These are phyloP conservation scores for Epichloe scottii DNA, from an alignment of 2,329 filamentous ascomycete species.

Conservation along the genomic window DNA sequence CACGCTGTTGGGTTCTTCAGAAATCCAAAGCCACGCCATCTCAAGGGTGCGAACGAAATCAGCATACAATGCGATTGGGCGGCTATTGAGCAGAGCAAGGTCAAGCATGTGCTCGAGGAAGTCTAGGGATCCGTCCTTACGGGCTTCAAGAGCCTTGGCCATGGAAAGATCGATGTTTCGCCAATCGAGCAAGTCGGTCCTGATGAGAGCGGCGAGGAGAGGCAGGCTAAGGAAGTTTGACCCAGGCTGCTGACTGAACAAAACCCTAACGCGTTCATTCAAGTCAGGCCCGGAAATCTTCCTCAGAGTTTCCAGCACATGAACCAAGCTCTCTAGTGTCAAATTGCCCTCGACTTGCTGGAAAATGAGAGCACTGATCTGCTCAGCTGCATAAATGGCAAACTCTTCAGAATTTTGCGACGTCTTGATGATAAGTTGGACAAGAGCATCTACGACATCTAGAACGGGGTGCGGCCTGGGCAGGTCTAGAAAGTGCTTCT, in stretches of 20 bases:
- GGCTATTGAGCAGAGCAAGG: slow-evolving; percentile 64
- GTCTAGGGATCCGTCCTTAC: slow-evolving; percentile 60
- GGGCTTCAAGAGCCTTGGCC: slow-evolving; percentile 57
- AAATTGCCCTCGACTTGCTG: slow-evolving; percentile 41
- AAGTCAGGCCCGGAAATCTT: slow-evolving; percentile 44
- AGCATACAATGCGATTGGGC: slow-evolving; percentile 65
- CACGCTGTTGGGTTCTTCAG: slow-evolving; percentile 53
- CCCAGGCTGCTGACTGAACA: slow-evolving; percentile 45
- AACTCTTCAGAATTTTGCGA: slow-evolving; percentile 50
- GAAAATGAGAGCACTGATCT: slow-evolving; percentile 46
- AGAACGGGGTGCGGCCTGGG: slow-evolving; percentile 46
- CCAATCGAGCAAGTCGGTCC: slow-evolving; percentile 51
- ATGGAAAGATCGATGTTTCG: slow-evolving; percentile 57
- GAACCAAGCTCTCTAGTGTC: slow-evolving; percentile 48
- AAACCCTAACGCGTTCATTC: slow-evolving; percentile 40
- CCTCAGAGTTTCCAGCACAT: slow-evolving; percentile 47
- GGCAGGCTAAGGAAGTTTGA: slow-evolving; percentile 44
- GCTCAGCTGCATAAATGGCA: slow-evolving; percentile 44
- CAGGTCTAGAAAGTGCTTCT: slow-evolving; percentile 48
- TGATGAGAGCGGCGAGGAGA: slow-evolving; percentile 43
- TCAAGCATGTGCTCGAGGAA: slow-evolving; percentile 74
- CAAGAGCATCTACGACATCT: slow-evolving; percentile 50
- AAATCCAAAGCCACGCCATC: slow-evolving; percentile 69
- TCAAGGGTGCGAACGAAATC: slow-evolving; percentile 79
- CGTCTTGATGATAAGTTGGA: slow-evolving; percentile 50